A percentile compares a stretch with the other conserved stretches of the same genome.
Conservation (phyloP, 768 basidiomycete genomes). For the Leccinum truebloodii region DNA sequence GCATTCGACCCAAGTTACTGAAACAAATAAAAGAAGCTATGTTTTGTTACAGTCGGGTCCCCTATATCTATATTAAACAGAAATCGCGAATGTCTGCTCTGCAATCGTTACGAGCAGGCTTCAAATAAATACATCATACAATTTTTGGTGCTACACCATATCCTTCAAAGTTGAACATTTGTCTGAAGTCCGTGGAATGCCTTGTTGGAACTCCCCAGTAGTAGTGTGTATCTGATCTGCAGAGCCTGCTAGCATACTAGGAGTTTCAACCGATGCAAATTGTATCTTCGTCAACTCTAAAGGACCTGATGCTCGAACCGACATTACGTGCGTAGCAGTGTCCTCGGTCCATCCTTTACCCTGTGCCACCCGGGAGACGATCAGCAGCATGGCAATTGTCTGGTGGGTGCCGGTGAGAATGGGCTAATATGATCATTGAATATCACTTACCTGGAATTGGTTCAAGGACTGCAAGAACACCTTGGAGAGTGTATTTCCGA, state of each 20-base stretch:
- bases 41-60: no score
- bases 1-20: no score
- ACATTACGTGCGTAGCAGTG: neutral
- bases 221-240: neutral
- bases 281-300: neutral
- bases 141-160: neutral
- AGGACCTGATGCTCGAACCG: neutral
- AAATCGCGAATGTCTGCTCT: no score
- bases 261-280: neutral
- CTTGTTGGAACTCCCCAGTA: neutral
- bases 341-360: neutral
- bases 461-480: neutral
- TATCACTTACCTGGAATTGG: neutral
- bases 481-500: neutral
- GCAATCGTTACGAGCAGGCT: neutral
- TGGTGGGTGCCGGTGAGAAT: neutral
- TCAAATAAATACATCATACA: neutral
- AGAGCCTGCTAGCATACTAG: neutral
- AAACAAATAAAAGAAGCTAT: no score
- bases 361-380: neutral
- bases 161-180: neutral
- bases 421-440: neutral
- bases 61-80: no score
- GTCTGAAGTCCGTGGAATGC: neutral
- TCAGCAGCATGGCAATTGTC: neutral